These are phyloP conservation scores for Orychophragmus violaceus DNA, from an alignment of 345 rosid species.

Conservation along the genomic window DNA sequence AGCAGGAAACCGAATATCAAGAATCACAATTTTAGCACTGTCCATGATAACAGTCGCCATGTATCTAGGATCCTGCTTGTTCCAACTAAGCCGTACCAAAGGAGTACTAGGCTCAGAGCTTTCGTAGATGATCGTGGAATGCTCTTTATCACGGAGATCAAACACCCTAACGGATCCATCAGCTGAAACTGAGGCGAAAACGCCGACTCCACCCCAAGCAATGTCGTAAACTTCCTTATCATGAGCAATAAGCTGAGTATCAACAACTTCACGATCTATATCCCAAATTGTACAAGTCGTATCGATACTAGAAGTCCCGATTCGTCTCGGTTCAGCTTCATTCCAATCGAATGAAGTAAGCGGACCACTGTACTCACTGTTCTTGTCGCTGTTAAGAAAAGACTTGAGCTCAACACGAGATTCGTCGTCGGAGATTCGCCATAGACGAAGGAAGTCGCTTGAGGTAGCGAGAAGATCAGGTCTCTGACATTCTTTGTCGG, in stretches of 20 bases:
- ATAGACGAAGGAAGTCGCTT: constrained; percentile 79
- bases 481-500: constrained; percentile 83
- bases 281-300: constrained; percentile 97
- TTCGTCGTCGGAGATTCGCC: constrained; percentile 63
- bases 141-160: too few species aligned
- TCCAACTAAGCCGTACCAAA: constrained; percentile 78
- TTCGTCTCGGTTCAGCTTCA: constrained; percentile 86
- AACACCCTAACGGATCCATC: too few species aligned
- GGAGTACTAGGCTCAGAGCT: constrained; percentile 89
- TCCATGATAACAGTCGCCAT: too few species aligned
- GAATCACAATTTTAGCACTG: constrained; percentile 70
- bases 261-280: constrained; percentile 75
- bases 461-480: too few species aligned
- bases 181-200: constrained; percentile 79
- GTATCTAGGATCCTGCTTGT: constrained; percentile 94
- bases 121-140: too few species aligned
- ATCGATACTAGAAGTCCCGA: constrained; percentile 87
- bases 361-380: constrained; percentile 86
- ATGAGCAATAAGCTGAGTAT: constrained; percentile 88
- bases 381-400: constrained; percentile 69
- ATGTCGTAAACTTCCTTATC: constrained; percentile 94
- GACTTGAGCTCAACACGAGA: constrained; percentile 60
- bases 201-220: constrained; percentile 96
- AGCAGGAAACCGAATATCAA: constrained; percentile 84
- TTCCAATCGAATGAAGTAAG: constrained; percentile 94